Base-by-base conservation (phyloP, 257 asterid species). In the Salvia hispanica region DNA sequence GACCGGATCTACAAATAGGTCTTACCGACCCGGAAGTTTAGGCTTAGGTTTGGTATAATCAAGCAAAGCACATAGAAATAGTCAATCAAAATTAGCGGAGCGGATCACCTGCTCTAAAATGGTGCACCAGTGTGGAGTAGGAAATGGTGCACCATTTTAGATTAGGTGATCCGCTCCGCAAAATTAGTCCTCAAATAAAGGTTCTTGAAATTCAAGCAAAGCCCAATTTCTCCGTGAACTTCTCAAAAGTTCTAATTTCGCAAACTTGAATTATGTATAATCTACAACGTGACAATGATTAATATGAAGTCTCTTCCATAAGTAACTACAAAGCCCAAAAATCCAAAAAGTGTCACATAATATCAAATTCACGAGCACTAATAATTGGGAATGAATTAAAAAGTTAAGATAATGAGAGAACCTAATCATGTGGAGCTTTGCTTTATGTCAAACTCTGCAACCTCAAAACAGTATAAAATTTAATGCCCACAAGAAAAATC, bases 341-440 rank as follows among this genome's bases (percentile, higher is more conserved):
- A 4, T 34, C 39, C 39, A 34, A 34, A 34, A 4, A 34, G 6
- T 34, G 0, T 5, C 39, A 34, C 39, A 34, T 34, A 34, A 0
- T 5, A 34, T 34, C 39, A 5, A 34, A 34, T 34, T 34, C 6
- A 34, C 6, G 39, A 34, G 31, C 31, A 34, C 39, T 34, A 34
- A 3, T 34, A 34, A 34, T 3, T 34, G 39, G 39, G 39, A 34
- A 34, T 5, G 6, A 39, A 39, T 5, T 39, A 39, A 39, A 39
- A 25, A 33, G 31, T 25, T 25, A 2, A 28, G 7, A 36, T 53
- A 54, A 15, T 25, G 31, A 15, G 12, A n/a, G 31, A 28, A 51
- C 53, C 58, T 67, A 66, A 67, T 71, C 80, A 80, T 67, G 78
- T 77, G 85, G 43, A 39, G 54, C 43, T 46, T 71, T 67, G 75